Percentiles rank a stretch among this genome's conserved stretches.
Evolutionary conservation across 768 basidiomycete species (phyloP).

Genomic region (Hirschioporus abietinus): DNA sequence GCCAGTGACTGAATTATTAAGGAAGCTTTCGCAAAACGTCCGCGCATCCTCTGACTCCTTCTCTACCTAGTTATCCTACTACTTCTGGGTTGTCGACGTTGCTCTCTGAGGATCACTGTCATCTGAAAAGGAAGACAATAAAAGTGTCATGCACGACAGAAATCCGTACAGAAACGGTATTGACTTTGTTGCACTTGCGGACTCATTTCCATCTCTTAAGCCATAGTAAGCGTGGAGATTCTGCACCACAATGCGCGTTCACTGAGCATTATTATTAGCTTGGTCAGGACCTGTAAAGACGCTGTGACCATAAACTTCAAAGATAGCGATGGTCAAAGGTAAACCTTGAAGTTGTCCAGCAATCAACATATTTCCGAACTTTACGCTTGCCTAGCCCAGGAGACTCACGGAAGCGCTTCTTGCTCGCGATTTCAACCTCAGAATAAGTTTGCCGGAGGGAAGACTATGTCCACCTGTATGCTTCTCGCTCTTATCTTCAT

Average conservation of each 20-base stretch:
- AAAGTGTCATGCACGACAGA: constrained; percentile 35
- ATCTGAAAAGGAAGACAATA: too few relatives aligned
- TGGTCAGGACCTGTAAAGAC: constrained; percentile 20
- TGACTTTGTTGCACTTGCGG: constrained; percentile 57
- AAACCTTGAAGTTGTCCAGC: constrained; percentile 2
- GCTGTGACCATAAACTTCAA: constrained; percentile 65
- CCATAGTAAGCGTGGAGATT: constrained; percentile 38
- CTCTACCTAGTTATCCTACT: not conserved
- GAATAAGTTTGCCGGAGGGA: constrained; percentile 56
- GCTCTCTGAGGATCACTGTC: not conserved
- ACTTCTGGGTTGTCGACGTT: too few relatives aligned
- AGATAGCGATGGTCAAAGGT: constrained; percentile 68
- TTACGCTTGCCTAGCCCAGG: constrained; percentile 34
- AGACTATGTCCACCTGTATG: constrained; percentile 85
- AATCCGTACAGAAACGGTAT: constrained; percentile 44
- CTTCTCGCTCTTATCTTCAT: constrained; percentile 8
- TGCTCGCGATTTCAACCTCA: constrained; percentile 64
- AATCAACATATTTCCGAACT: not conserved
- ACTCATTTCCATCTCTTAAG: constrained; percentile 49
- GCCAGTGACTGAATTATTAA: not conserved
- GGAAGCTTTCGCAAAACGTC: not conserved
- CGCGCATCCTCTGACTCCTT: not conserved
- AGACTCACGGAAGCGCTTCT: constrained; percentile 77
- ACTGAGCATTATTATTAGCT: constrained; percentile 14
- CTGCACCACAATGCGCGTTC: not conserved